Evolutionary conservation across 768 basidiomycete species (phyloP).

Genomic region (Termitomyces sp.): DNA sequence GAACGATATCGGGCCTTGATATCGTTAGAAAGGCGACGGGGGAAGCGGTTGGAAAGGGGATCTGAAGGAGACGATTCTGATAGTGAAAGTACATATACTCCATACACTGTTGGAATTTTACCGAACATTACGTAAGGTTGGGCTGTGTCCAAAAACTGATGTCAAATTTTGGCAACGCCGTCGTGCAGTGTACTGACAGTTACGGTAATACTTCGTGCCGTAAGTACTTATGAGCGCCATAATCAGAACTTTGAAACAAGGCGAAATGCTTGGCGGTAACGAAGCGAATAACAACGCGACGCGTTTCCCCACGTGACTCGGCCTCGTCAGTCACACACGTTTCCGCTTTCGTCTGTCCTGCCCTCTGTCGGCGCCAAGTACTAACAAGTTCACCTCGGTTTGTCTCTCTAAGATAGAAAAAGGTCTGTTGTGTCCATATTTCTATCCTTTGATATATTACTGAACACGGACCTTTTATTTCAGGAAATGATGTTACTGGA

Average conservation of each 20-base stretch:
- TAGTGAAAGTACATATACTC: neutral
- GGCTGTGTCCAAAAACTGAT: neutral
- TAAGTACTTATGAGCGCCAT: neutral
- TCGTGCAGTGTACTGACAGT: too few relatives aligned
- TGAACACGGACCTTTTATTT: too few relatives aligned
- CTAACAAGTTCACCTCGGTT: too few relatives aligned
- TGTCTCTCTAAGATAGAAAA: too few relatives aligned
- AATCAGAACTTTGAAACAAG: neutral
- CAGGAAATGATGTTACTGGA: too few relatives aligned
- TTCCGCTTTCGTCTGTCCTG: too few relatives aligned
- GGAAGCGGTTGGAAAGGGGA: neutral
- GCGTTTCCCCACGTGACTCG: neutral
- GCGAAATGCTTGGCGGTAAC: neutral
- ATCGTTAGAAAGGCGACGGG: neutral
- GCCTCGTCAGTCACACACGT: too few relatives aligned
- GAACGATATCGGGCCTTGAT: neutral
- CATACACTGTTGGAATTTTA: neutral
- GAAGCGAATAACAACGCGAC: neutral
- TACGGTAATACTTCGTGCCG: neutral
- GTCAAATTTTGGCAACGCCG: neutral
- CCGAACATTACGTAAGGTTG: neutral
- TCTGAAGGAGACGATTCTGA: neutral
- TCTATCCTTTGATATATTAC: too few relatives aligned
- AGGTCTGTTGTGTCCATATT: too few relatives aligned
- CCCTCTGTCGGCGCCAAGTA: too few relatives aligned